phyloP scores from a whole-genome alignment of 176 grass and related monocot species.

The Zea mays region Zm-B73-REFERENCE-NAM-5.0 NC_050096.1:10681001-10681500 shows the following conservation, averaged over 20 bases:
- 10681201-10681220: not conserved
- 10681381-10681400: not conserved
- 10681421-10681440: constrained; percentile 15
- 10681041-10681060: constrained; percentile 98
- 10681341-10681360: not conserved
- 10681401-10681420: constrained; percentile 25
- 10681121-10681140: constrained; percentile 93
- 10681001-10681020: not conserved
- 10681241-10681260: not conserved
- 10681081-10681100: constrained; percentile 89
- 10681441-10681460: not conserved
- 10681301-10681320: constrained; percentile 9
- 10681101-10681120: constrained; percentile 97
- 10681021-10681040: not conserved
- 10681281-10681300: constrained; percentile 14
- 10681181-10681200: not conserved
- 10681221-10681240: constrained; percentile 1
- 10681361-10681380: not conserved
- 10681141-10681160: constrained; percentile 96
- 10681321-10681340: constrained; percentile 7
- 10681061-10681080: constrained; percentile 97
- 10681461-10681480: not conserved
- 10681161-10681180: constrained; percentile 48
- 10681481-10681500: constrained; percentile 80
- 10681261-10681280: not conserved